Evolutionary conservation across 2,329 filamentous ascomycete genomes (phyloP), one percentile per base, ranked within the genome.

Genomic region (Fusarium sp.): DNA sequence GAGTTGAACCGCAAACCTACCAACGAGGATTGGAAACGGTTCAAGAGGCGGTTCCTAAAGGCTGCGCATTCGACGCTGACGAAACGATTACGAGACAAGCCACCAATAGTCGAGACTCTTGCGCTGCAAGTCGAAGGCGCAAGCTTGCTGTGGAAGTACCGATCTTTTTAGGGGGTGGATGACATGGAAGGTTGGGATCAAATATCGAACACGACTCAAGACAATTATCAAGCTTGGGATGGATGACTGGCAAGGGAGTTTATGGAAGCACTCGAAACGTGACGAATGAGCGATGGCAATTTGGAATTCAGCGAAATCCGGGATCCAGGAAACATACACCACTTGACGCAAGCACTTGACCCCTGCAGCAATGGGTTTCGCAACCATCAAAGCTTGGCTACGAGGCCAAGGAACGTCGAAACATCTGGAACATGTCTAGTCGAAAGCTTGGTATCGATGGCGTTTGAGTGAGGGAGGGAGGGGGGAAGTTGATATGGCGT

Each of bases 11-110:
- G 66, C 17, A 71, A 64, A 33, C 72, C 75, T 22, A 75, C 75
- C n/a, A 71, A 75, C 36, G 66, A 71, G 9, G 70, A 75, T 57
- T 69, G 69, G 74, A 66, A 66, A 55, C 75, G 67, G 14, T 77
- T 70, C 31, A 74, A 72, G 55, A 60, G 62, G 33, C 67, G 71
- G 12, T 73, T 75, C 49, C 44, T 77, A 29, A 68, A 66, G 40
- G 71, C 75, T 35, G 58, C 69, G 22, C 58, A 65, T 40, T 57
- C 67, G 42, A 66, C 68, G n/a, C 20, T 46, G 11, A 68, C 64
- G 55, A 69, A 51, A 44, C 42, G 53, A 40, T n/a, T 44, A n/a
- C 44, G 31, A 42, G 62, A 66, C 22, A 53, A 64, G 27, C 24
- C 51, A 51, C 55, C 22, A 42, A n/a, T 64, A 51, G 46, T 31